phyloP scores from a whole-genome alignment of 495 filamentous ascomycete species.

The Penicillium pancosmium region DNA sequence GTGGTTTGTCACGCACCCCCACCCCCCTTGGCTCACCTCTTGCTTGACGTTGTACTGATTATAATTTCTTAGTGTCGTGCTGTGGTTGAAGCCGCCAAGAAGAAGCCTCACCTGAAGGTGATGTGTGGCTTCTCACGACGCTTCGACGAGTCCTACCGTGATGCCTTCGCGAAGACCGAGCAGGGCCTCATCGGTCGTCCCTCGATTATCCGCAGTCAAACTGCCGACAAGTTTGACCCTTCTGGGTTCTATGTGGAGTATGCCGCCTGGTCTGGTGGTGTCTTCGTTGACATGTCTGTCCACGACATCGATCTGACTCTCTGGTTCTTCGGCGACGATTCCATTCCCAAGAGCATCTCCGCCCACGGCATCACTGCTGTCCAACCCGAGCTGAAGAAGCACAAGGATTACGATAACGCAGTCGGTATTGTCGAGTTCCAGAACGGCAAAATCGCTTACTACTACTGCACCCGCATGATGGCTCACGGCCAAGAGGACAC shows the following conservation, averaged over 20 bases:
- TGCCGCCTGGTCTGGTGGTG: slow-evolving; percentile 59
- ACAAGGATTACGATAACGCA: slow-evolving; percentile 65
- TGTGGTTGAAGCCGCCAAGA: slow-evolving; percentile 17
- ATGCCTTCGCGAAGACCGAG: slow-evolving; percentile 49
- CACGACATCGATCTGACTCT: slow-evolving; percentile 62
- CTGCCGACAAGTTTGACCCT: slow-evolving; percentile 60
- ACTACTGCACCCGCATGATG: slow-evolving; percentile 65
- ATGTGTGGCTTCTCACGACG: slow-evolving; percentile 64
- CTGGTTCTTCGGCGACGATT: slow-evolving; percentile 59
- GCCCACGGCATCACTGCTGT: slow-evolving; percentile 62
- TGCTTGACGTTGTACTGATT: background rate
- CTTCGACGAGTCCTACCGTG: slow-evolving; percentile 59
- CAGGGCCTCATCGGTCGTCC: slow-evolving; percentile 53
- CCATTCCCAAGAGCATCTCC: slow-evolving; percentile 51
- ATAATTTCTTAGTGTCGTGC: slow-evolving; percentile 9
- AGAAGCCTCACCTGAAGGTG: slow-evolving; percentile 51
- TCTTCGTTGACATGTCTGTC: slow-evolving; percentile 61
- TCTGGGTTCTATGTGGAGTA: slow-evolving; percentile 60
- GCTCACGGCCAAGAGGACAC: slow-evolving; percentile 64
- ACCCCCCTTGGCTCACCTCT: background rate
- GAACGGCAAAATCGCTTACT: slow-evolving; percentile 61
- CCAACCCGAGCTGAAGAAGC: slow-evolving; percentile 59
- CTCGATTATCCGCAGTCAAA: slow-evolving; percentile 57
- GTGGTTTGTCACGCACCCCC: slow-evolving; percentile 33
- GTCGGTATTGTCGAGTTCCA: slow-evolving; percentile 66